Evolutionary conservation across 768 basidiomycete species (phyloP).

Genomic region (Leccinum pellstonianum): DNA sequence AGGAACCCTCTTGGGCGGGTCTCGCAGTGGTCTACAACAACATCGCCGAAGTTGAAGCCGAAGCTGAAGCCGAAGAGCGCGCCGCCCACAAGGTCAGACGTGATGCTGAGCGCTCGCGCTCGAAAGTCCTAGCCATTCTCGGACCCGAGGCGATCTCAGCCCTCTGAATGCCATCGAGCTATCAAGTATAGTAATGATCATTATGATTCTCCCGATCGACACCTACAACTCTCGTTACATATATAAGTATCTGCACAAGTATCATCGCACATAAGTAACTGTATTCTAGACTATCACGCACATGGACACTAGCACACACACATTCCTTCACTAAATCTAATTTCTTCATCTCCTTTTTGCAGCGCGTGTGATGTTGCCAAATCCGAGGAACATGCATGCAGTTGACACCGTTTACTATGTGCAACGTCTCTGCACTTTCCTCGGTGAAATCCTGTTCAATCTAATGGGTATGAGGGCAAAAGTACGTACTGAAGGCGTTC

Average conservation of each 20-base stretch:
- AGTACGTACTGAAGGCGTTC: too few species aligned
- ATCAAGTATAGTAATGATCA: not conserved
- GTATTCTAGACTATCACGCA: not conserved
- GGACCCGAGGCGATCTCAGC: conserved; percentile 3
- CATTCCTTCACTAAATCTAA: not conserved
- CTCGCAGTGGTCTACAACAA: conserved; percentile 2
- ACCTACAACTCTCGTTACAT: not conserved
- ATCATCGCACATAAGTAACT: not conserved
- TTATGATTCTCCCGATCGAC: not conserved
- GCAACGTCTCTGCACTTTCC: too few species aligned
- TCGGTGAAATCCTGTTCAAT: too few species aligned
- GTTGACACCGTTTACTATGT: not conserved
- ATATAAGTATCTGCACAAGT: not conserved
- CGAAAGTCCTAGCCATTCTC: conserved; percentile 7
- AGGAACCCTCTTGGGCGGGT: not conserved
- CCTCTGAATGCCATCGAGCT: not conserved
- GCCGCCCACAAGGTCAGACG: conserved; percentile 10
- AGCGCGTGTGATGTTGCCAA: not conserved
- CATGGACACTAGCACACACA: not conserved
- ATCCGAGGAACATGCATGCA: not conserved
- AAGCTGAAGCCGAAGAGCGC: conserved; percentile 2
- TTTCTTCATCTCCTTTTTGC: not conserved
- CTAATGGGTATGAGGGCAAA: too few species aligned
- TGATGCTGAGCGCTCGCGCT: conserved; percentile 8
- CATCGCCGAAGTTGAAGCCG: not conserved